Evolutionary conservation across 805 yeast species (phyloP).

Genomic region (Barnettozyma populi): DNA sequence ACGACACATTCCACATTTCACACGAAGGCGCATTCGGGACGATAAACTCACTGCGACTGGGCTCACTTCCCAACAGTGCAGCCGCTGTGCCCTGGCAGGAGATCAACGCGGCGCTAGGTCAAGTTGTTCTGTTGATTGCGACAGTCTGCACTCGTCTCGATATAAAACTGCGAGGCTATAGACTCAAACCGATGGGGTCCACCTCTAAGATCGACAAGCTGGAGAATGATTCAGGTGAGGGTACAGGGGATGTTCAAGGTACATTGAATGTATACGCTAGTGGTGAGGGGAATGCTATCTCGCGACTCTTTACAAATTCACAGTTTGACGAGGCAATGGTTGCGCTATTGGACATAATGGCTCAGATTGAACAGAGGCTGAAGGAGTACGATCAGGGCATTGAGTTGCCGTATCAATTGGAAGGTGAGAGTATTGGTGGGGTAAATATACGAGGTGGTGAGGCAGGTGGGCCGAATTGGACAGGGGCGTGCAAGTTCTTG

Average conservation of each 20-base stretch:
- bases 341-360: conserved; percentile 60
- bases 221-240: conserved; percentile 32
- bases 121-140: conserved; percentile 61
- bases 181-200: conserved; percentile 77
- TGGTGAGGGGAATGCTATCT: conserved; percentile 62
- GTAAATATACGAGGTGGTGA: conserved; percentile 63
- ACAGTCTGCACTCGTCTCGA: conserved; percentile 57
- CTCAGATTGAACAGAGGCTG: conserved; percentile 26
- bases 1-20: conserved; percentile 77
- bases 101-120: conserved; percentile 88
- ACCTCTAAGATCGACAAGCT: conserved; percentile 66
- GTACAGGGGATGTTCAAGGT: conserved; percentile 25
- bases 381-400: conserved; percentile 45
- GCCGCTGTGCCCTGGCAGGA: conserved; percentile 75
- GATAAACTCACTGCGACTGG: conserved; percentile 81
- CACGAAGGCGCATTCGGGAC: conserved; percentile 83
- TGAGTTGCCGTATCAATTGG: conserved; percentile 71
- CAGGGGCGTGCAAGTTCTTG: conserved; percentile 78
- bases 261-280: conserved; percentile 49
- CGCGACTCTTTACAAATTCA: conserved; percentile 66
- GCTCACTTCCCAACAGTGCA: conserved; percentile 48
- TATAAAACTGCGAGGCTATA: conserved; percentile 52
- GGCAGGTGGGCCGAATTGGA: conserved; percentile 75
- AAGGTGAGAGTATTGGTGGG: conserved; percentile 70
- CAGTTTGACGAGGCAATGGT: conserved; percentile 79